Conservation (phyloP, 2,329 filamentous ascomycete species). For the Epichloe gansuensis region DNA sequence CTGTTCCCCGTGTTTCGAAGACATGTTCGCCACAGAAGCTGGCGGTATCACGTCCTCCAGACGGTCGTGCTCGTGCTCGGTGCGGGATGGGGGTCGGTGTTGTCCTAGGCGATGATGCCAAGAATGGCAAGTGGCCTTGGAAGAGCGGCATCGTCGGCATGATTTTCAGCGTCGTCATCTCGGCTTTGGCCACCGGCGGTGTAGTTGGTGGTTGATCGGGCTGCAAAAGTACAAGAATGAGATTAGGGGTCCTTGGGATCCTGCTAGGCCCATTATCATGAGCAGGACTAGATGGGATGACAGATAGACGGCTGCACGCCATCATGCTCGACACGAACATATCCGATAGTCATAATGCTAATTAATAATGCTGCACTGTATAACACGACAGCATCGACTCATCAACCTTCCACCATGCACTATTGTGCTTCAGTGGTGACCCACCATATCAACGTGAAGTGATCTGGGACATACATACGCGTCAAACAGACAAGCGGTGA, state of each 20-base stretch:
- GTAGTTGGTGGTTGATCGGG: constrained; percentile 96
- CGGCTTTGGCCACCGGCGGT: constrained; percentile 75
- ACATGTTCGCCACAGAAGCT: constrained; percentile 70
- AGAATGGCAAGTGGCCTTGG: constrained; percentile 35
- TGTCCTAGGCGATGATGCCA: constrained; percentile 35
- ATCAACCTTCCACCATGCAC: too few relatives aligned
- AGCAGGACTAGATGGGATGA: constrained; percentile 45
- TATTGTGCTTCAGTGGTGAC: too few relatives aligned
- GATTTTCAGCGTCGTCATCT: constrained; percentile 61
- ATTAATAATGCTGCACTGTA: too few relatives aligned
- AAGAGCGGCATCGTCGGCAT: constrained; percentile 56
- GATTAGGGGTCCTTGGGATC: constrained; percentile 96
- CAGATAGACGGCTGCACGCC: constrained; percentile 8
- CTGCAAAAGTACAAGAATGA: constrained; percentile 99
- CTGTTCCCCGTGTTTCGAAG: constrained; percentile 96
- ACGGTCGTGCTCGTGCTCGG: constrained; percentile 66
- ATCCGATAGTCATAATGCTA: too few relatives aligned
- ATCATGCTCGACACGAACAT: too few relatives aligned
- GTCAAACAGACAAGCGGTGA: too few relatives aligned
- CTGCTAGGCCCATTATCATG: constrained; percentile 76
- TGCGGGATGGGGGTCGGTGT: constrained; percentile 69
- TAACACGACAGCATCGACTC: too few relatives aligned
- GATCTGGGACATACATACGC: too few relatives aligned
- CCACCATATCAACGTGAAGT: too few relatives aligned
- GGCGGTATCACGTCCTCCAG: constrained; percentile 66